Base-by-base conservation (phyloP, 306 rosid genomes). In the Elaeagnus macrophylla region DNA sequence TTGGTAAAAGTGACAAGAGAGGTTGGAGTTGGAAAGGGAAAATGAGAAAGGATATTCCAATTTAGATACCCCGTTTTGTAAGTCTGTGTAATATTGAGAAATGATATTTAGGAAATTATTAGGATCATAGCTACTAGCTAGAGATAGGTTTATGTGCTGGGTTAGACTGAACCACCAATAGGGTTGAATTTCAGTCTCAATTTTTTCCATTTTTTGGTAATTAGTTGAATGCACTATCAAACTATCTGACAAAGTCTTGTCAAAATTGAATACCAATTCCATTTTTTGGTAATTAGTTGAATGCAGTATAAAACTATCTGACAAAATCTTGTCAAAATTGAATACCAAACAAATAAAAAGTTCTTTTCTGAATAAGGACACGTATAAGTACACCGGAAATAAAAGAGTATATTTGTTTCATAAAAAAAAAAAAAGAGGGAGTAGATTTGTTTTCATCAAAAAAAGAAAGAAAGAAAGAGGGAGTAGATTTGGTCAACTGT, bases 81-180 rank as follows among this genome's bases (percentile, higher is more conserved):
- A 32, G 18, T 40, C 37, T 49, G 51, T 58, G 40, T 35, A 17
- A 37, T 39, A 50, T 64, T 25, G 62, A 42, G 60, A 1, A 25
- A 25, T n/a, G 32, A 25, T 25, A 25, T 7, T 14, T 14, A 39
- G 47, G 57, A 40, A 9, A 20, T 52, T 14, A 13, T 44, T 10
- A 6, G 1, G 46, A 8, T 12, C 1, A 15, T 43, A n/a, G n/a
- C n/a, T n/a, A n/a, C n/a, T n/a, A n/a, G n/a, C n/a, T n/a, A 42
- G 50, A 57, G 61, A 6, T 9, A 41, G 49, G 20, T 51, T 9
- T 55, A 57, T 56, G 16, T 54, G 81, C 73, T 71, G 80, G 73
- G 69, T 81, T 85, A 5, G 4, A 25, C 4, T 25, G 62, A 81
- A 79, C 94, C 74, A 81, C 82, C 81, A 60, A 64, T 68, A 60